Evolutionary conservation across 257 asterid species (phyloP), one percentile per base, ranked within the genome.

Genomic region (Solanum boliviense): DNA sequence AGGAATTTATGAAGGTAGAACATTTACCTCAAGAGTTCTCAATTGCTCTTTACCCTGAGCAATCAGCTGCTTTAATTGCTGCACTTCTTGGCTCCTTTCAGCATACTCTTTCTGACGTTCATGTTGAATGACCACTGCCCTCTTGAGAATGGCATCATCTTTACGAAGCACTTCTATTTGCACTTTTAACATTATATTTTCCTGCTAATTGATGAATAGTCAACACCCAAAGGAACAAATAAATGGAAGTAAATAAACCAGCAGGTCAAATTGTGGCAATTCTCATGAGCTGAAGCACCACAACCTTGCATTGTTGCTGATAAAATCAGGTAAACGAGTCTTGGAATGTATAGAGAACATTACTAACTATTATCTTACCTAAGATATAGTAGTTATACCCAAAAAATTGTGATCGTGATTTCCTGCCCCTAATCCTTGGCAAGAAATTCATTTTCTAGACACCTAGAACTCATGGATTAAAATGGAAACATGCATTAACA

Each of bases 31-130:
- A 31, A 95, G 98, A 75, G 92, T 91, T 86, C 95, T 91, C 88
- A 94, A 4, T 85, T 94, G 96, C 84, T 94, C 96, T 91, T 94
- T 96, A 84, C 94, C 93, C 35, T 92, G 96, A 88, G 91, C 86
- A 86, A 94, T 86, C 93, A 94, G 21, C 90, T 92, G 95, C 93
- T 94, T 95, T 94, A 95, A 84, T 48, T 94, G 95, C 89, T 89
- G 94, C 76, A 93, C 92, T 92, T 95, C 98, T 56, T 88, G 93
- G 89, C 88, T 93, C 91, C 86, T 93, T 89, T 91, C 95, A 23
- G 95, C 98, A 67, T 86, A 87, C 89, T 94, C 98, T 87, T 93
- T 96, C 90, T 94, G 98, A 34, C 98, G 96, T 88, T 95, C 98
- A 41, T 93, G 96, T 88, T 95, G 98, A 90, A 95, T 94, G 38